These are phyloP conservation scores for Neonectria coccinea DNA, from an alignment of 2,329 filamentous ascomycete species.

Conservation along the genomic window DNA sequence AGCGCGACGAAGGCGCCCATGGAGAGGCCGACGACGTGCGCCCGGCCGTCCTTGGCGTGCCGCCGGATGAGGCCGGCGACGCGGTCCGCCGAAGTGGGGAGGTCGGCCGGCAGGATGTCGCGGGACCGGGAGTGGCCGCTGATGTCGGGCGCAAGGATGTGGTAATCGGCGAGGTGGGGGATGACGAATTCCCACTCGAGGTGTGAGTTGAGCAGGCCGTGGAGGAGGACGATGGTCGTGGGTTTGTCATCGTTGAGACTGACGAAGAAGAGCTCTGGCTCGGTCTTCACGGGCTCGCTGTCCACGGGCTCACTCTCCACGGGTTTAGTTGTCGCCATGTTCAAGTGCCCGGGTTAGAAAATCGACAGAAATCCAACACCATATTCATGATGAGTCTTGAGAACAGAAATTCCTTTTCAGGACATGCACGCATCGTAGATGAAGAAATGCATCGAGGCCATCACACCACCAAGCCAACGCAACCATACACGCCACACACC, in stretches of 20 bases:
- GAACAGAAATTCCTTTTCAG: not conserved
- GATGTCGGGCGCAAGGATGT: conserved; percentile 55
- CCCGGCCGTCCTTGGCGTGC: conserved; percentile 51
- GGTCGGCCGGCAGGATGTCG: conserved; percentile 48
- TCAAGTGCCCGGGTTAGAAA: not conserved
- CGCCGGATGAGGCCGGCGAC: conserved; percentile 52
- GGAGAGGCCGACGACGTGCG: conserved; percentile 56
- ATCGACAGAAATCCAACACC: not conserved
- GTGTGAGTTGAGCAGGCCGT: conserved; percentile 49
- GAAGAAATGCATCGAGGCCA: not conserved
- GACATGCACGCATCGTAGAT: not conserved
- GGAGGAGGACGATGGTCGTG: conserved; percentile 49
- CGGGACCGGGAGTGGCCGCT: conserved; percentile 54
- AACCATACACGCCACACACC: conserved; percentile 3
- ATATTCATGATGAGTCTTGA: not conserved
- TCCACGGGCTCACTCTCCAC: conserved; percentile 7
- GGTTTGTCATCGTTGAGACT: conserved; percentile 46
- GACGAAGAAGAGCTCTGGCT: conserved; percentile 43
- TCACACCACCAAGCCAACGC: conserved; percentile 4
- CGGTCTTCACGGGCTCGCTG: not conserved
- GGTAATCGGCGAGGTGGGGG: conserved; percentile 52
- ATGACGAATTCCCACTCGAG: conserved; percentile 52
- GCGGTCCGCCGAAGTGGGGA: conserved; percentile 47
- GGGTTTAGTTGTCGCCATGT: conserved; percentile 18
- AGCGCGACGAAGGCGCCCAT: conserved; percentile 55